These are phyloP conservation scores for Scedosporium apiospermum DNA, from an alignment of 2,329 filamentous ascomycete species.

Conservation along the genomic window DNA sequence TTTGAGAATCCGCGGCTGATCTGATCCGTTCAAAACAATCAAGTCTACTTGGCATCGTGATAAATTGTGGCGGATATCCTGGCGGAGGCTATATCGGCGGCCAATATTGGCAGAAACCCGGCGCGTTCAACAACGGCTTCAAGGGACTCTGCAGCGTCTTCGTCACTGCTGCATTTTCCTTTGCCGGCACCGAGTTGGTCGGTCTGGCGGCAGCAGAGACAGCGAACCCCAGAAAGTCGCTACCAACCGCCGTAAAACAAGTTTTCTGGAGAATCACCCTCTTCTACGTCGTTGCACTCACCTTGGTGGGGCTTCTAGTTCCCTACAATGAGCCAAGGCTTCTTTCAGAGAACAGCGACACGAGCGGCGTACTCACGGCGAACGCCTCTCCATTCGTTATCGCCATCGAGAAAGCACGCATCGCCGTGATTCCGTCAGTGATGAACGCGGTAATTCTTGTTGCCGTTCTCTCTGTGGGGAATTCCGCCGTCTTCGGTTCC, in stretches of 20 bases:
- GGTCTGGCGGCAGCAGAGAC: constrained; percentile 71
- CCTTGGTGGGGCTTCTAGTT: constrained; percentile 73
- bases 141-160: constrained; percentile 74
- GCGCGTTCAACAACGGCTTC: constrained; percentile 78
- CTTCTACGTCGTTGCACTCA: constrained; percentile 80
- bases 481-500: constrained; percentile 84
- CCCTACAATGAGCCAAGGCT: constrained; percentile 60
- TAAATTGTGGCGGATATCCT: constrained; percentile 73
- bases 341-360: constrained; percentile 33
- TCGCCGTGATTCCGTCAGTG: constrained; percentile 69
- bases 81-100: constrained; percentile 71
- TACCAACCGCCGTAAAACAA: constrained; percentile 83
- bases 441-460: constrained; percentile 96
- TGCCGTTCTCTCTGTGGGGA: constrained; percentile 82
- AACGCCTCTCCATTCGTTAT: constrained; percentile 88
- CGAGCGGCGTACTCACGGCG: constrained; percentile 48
- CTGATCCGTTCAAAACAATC: constrained; percentile 4
- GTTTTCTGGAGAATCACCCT: constrained; percentile 90
- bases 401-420: constrained; percentile 76
- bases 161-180: constrained; percentile 67
- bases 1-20: constrained; percentile 7
- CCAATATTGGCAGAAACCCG: constrained; percentile 65
- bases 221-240: constrained; percentile 67
- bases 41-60: constrained; percentile 73
- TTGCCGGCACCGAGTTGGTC: constrained; percentile 66